Evolutionary conservation across 257 asterid species (phyloP).

Genomic region (Coffea canephora): DNA sequence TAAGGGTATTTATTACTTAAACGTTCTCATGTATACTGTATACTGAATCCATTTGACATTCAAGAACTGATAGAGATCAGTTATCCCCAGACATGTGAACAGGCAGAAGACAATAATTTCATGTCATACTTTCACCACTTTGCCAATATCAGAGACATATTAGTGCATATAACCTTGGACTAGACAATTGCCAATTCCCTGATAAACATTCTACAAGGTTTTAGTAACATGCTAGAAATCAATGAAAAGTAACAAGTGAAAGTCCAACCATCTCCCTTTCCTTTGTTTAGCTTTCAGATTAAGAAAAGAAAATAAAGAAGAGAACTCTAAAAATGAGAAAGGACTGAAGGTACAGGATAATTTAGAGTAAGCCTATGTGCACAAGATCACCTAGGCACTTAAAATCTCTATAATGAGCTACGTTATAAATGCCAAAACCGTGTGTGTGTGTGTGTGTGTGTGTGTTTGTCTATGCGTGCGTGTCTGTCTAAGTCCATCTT

Average conservation of each 20-base stretch:
- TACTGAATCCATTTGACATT: background rate
- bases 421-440: too few relatives aligned
- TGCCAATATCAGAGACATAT: background rate
- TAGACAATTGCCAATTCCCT: background rate
- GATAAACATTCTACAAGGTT: too few relatives aligned
- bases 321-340: background rate
- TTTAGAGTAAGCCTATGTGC: background rate
- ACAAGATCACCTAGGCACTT: background rate
- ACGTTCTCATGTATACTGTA: background rate
- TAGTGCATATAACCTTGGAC: background rate
- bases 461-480: too few relatives aligned
- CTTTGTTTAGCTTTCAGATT: too few relatives aligned
- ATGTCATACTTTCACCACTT: background rate
- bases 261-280: too few relatives aligned
- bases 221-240: background rate
- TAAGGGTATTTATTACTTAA: background rate
- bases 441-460: too few relatives aligned
- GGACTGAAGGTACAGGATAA: background rate
- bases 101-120: background rate
- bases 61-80: background rate
- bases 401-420: too few relatives aligned
- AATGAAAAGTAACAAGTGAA: too few relatives aligned
- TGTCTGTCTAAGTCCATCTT: too few relatives aligned
- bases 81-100: background rate
- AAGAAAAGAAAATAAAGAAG: too few relatives aligned